These are phyloP conservation scores for Brettanomyces nanus DNA, from an alignment of 805 yeast species.

Conservation along the genomic window DNA sequence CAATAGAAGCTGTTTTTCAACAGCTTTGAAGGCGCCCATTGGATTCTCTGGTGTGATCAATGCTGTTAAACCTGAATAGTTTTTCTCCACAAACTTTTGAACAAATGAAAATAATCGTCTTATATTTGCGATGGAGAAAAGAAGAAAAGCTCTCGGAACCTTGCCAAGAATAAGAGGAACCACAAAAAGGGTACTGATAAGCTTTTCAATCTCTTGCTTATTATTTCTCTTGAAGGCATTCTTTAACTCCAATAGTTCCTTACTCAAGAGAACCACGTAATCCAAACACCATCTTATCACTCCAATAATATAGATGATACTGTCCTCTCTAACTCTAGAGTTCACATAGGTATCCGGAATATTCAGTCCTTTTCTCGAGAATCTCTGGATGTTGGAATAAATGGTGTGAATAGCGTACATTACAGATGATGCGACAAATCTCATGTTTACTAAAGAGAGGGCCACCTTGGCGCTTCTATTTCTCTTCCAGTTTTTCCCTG, in stretches of 20 bases:
- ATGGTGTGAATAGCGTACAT: slow-evolving; percentile 54
- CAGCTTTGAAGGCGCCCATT: slow-evolving; percentile 22
- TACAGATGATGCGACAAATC: slow-evolving; percentile 64
- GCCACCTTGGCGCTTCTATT: slow-evolving; percentile 41
- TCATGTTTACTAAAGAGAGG: slow-evolving; percentile 56
- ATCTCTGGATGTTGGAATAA: slow-evolving; percentile 53
- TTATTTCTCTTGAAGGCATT: slow-evolving; percentile 20
- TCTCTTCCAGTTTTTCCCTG: slow-evolving; percentile 29
- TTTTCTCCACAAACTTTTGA: slow-evolving; percentile 48
- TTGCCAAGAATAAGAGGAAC: slow-evolving; percentile 57
- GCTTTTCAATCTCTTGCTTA: slow-evolving; percentile 13
- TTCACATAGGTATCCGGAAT: slow-evolving; percentile 36
- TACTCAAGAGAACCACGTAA: slow-evolving; percentile 60
- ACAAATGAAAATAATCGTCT: slow-evolving; percentile 52
- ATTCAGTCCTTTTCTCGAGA: slow-evolving; percentile 47
- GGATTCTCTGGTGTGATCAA: slow-evolving; percentile 24
- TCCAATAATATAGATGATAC: slow-evolving; percentile 61
- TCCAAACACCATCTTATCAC: slow-evolving; percentile 82
- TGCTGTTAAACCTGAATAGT: slow-evolving; percentile 26
- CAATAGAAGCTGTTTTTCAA: slow-evolving; percentile 18
- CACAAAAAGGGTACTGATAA: slow-evolving; percentile 30
- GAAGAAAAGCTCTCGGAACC: slow-evolving; percentile 59
- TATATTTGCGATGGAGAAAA: slow-evolving; percentile 60
- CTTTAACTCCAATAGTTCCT: slow-evolving; percentile 53
- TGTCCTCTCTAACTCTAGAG: slow-evolving; percentile 47